Conservation (phyloP, 352 stramenopile genomes). For the Phytophthora megakarya region DNA sequence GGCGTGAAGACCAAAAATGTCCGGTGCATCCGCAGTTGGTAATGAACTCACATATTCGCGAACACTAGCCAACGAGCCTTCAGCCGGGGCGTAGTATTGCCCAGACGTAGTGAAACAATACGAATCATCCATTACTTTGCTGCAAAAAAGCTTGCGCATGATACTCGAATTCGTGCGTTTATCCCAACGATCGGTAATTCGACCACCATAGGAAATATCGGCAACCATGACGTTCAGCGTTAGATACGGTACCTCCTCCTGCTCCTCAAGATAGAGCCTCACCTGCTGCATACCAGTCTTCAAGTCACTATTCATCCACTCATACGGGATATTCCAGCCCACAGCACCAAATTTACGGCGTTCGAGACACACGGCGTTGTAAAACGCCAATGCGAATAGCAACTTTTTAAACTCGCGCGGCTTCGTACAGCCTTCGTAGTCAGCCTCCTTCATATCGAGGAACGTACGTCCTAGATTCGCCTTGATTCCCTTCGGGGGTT, state of each 20-base stretch:
- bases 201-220: slow-evolving; percentile 95
- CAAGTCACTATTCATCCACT: slow-evolving; percentile 96
- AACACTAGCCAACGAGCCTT: slow-evolving; percentile 58
- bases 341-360: slow-evolving; percentile 94
- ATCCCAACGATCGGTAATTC: slow-evolving; percentile 95
- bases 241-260: slow-evolving; percentile 92
- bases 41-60: slow-evolving; percentile 87
- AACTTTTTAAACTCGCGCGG: slow-evolving; percentile 90
- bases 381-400: slow-evolving; percentile 93
- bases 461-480: slow-evolving; percentile 94
- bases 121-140: slow-evolving; percentile 85
- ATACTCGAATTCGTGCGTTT: slow-evolving; percentile 95
- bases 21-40: slow-evolving; percentile 84
- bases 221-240: slow-evolving; percentile 95
- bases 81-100: slow-evolving; percentile 79
- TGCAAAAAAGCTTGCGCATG: slow-evolving; percentile 92
- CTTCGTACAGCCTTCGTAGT: slow-evolving; percentile 91
- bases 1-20: slow-evolving; percentile 93
- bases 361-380: slow-evolving; percentile 95
- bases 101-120: slow-evolving; percentile 82
- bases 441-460: slow-evolving; percentile 90
- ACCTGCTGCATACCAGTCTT: slow-evolving; percentile 95
- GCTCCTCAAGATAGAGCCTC: slow-evolving; percentile 93
- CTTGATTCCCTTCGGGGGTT: slow-evolving; percentile 91
- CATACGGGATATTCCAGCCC: slow-evolving; percentile 96